phyloP scores from a whole-genome alignment of 306 rosid genomes.

The Fragaria nilgerrensis region DNA sequence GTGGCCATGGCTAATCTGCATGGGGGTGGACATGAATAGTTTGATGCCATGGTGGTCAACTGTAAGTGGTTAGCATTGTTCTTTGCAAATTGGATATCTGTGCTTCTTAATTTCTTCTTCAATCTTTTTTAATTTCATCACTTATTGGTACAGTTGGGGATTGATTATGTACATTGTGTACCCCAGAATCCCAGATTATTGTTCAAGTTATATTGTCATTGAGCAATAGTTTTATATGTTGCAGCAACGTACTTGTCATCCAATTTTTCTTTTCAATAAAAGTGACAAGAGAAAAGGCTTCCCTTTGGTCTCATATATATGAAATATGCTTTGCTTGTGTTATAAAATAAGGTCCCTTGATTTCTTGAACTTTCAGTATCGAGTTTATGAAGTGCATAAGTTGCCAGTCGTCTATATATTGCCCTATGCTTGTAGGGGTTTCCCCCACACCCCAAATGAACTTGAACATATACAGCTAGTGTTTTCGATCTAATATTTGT shows the following conservation, averaged over 20 bases:
- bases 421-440: too few species aligned
- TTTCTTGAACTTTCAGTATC: too few species aligned
- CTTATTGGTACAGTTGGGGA: background rate
- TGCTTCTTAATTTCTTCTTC: background rate
- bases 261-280: constrained; percentile 5
- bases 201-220: background rate
- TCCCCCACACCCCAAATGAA: too few species aligned
- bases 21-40: constrained; percentile 26
- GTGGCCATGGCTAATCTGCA: constrained; percentile 46
- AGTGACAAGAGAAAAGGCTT: background rate
- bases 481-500: background rate
- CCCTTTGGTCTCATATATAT: background rate
- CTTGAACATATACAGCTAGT: background rate
- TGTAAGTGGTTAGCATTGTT: constrained; percentile 4
- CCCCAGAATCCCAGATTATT: background rate
- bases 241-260: background rate
- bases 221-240: background rate
- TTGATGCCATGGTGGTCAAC: background rate
- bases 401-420: too few species aligned
- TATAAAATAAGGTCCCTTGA: too few species aligned
- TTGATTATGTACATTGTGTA: constrained; percentile 6
- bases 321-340: background rate
- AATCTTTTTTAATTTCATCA: background rate
- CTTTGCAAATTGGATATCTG: constrained; percentile 1
- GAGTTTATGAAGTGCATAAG: too few species aligned